These are phyloP conservation scores for Magnusiomyces sp. DNA, from an alignment of 1,139 yeast species.

Conservation along the genomic window DNA sequence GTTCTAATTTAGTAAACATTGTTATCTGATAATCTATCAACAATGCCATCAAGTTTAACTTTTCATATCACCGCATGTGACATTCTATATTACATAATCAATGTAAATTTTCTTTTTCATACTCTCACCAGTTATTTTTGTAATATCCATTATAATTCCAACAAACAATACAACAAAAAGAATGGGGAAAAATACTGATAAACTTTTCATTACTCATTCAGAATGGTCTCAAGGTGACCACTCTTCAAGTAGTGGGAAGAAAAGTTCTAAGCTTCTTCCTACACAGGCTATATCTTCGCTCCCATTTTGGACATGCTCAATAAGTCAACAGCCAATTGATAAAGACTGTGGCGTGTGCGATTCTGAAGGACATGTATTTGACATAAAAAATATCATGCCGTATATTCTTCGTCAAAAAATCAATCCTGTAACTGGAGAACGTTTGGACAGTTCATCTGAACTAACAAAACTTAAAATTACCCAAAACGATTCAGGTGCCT, in stretches of 20 bases:
- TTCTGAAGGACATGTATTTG: constrained; percentile 30
- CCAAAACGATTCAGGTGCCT: constrained; percentile 24
- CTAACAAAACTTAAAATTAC: constrained; percentile 27
- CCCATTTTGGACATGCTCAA: constrained; percentile 33
- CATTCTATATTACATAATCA: not conserved
- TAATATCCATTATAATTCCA: not conserved
- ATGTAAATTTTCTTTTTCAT: not conserved
- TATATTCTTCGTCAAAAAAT: constrained; percentile 25
- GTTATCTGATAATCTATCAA: too few species aligned
- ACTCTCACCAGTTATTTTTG: too few species aligned
- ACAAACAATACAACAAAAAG: not conserved
- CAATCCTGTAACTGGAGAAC: constrained; percentile 31
- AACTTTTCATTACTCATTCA: constrained; percentile 32
- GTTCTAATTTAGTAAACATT: too few species aligned
- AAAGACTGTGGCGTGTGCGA: constrained; percentile 27
- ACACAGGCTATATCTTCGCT: constrained; percentile 17
- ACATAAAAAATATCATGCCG: constrained; percentile 29
- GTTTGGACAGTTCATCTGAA: constrained; percentile 19
- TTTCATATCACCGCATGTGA: too few species aligned
- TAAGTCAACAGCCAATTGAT: constrained; percentile 30
- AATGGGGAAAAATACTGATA: constrained; percentile 36
- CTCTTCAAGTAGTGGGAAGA: constrained; percentile 26
- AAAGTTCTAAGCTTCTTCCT: constrained; percentile 10
- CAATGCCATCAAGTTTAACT: not conserved
- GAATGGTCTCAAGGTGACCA: constrained; percentile 30